Percentiles rank a stretch among this genome's conserved stretches.
Evolutionary conservation across 306 rosid genomes (phyloP).

Genomic region (Citrullus mucosospermus): DNA sequence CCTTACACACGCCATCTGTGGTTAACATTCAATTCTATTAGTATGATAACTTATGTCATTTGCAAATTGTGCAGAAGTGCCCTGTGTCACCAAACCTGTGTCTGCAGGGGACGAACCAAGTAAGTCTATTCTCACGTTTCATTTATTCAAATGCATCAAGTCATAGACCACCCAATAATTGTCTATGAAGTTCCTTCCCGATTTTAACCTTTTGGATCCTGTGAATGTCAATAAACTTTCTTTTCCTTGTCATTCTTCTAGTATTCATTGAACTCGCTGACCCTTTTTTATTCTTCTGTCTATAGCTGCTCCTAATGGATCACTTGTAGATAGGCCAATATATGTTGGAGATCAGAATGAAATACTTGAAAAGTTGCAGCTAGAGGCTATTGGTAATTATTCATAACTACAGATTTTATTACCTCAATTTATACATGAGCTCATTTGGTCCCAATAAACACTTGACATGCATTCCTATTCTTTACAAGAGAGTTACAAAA

Average conservation of each 20-base stretch:
- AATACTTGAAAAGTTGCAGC: conserved; percentile 42
- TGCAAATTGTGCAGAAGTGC: conserved; percentile 39
- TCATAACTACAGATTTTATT: background rate
- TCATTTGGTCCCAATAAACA: background rate
- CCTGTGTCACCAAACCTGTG: conserved; percentile 29
- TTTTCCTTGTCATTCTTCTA: background rate
- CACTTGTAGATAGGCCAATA: conserved; percentile 30
- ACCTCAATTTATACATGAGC: background rate
- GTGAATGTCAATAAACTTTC: no score
- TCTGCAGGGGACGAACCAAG: conserved; percentile 19
- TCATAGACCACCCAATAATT: background rate
- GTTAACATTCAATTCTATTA: background rate
- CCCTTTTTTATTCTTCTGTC: background rate
- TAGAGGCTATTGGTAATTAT: conserved; percentile 60
- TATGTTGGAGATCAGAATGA: conserved; percentile 27
- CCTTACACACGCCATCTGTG: background rate
- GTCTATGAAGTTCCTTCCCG: background rate
- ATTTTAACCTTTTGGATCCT: background rate
- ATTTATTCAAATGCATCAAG: background rate
- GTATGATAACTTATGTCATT: background rate
- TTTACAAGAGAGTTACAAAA: background rate
- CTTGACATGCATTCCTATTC: background rate
- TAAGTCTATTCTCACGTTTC: conserved; percentile 10
- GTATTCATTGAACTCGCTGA: background rate
- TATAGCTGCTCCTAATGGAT: conserved; percentile 29